Base-by-base conservation (phyloP, 371 early-diverging fungal genomes). In the Mucor plumbeus region DNA sequence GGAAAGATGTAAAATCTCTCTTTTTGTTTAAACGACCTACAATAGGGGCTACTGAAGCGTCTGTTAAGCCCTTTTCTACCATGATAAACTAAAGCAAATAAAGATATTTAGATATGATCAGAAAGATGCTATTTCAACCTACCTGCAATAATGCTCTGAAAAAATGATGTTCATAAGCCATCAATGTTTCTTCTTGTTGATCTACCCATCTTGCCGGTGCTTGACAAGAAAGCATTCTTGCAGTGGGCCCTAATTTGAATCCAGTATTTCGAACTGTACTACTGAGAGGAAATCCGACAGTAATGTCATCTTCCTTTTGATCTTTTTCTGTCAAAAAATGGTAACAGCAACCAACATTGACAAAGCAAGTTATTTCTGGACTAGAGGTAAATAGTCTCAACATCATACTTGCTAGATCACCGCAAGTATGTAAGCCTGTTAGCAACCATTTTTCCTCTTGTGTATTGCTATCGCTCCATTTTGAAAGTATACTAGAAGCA, bases 331-430 rank as follows among this genome's bases (percentile, higher is more conserved):
- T 72, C 8, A 92, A 69, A 60, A 80, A 86, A 78, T 95, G 94
- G 74, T 95, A 94, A 74, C 95, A 95, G 76, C 95, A 95, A 1
- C 94, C 92, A 6, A 95, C 94, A 68, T 85, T 85, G 38, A 91
- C 93, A 14, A 95, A 73, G n/a, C 88, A 88, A 0, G 74, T 70
- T 1, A 93, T 91, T 41, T 80, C 68, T 15, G 84, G 76, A 17
- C 87, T 85, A 43, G 84, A 77, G 8, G 85, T 78, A 75, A 92
- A 95, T 34, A 92, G 74, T 38, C 86, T 81, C 40, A 94, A 74
- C 69, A 90, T 88, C 33, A 88, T 83, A 53, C 87, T 85, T 5
- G 92, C 85, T 54, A 95, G 68, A 67, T 95, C 91, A 2, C 96
- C 96, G 67, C 96, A 95, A 0, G 95, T 87, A 65, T 95, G 95